These are phyloP conservation scores for Basidiobolus meristosporus DNA, from an alignment of 371 early-diverging fungal genomes.

Conservation along the genomic window DNA sequence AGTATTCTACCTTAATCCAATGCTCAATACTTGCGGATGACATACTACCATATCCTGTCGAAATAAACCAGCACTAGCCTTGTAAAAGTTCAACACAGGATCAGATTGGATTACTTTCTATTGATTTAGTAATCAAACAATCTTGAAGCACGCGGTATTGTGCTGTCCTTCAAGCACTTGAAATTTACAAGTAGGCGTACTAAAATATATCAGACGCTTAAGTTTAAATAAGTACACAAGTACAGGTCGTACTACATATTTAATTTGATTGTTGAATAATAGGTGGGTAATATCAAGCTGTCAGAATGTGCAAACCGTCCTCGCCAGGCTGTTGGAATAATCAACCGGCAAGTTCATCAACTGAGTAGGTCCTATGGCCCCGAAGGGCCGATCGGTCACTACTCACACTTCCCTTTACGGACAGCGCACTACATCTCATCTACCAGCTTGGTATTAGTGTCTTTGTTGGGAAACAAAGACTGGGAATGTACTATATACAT, in stretches of 20 bases:
- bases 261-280: conserved; percentile 1
- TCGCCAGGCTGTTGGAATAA: conserved; percentile 7
- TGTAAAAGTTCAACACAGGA: too few relatives aligned
- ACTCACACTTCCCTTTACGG: conserved; percentile 17
- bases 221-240: too few relatives aligned
- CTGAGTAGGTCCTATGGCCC: conserved; percentile 6
- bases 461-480: conserved; percentile 16
- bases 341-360: conserved; percentile 15
- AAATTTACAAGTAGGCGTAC: too few relatives aligned
- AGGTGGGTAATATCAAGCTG: conserved; percentile 7
- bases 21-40: too few relatives aligned
- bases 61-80: too few relatives aligned
- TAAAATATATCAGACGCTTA: too few relatives aligned
- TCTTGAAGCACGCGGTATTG: too few relatives aligned
- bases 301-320: conserved; percentile 17
- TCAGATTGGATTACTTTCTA: too few relatives aligned
- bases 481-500: conserved; percentile 15
- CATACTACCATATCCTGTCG: too few relatives aligned
- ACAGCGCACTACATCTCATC: conserved; percentile 16
- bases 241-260: neutral
- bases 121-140: too few relatives aligned
- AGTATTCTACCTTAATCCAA: too few relatives aligned
- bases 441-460: conserved; percentile 16
- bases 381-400: conserved; percentile 1
- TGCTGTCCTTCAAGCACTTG: too few relatives aligned